A percentile compares a stretch with the other conserved stretches of the same genome.
phyloP scores from a whole-genome alignment of 148 eudicot genomes.

The Drosera capensis region DNA sequence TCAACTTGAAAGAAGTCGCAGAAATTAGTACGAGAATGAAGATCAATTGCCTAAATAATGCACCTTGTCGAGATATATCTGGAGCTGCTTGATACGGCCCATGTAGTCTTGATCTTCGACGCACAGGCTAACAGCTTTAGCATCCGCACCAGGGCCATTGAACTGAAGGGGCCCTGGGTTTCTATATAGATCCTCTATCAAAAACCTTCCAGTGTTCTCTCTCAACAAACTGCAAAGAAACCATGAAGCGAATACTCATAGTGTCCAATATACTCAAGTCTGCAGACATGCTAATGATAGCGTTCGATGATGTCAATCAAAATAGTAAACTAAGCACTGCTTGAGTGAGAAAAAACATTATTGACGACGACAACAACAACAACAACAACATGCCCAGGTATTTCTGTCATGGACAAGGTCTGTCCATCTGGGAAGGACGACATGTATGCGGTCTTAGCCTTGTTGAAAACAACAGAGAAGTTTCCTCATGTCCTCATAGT shows the following conservation, averaged over 20 bases:
- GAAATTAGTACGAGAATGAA: too few species aligned
- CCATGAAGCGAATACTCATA: not conserved
- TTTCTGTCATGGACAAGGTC: too few species aligned
- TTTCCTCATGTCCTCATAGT: too few species aligned
- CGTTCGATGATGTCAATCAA: too few species aligned
- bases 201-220: slow-evolving; percentile 66
- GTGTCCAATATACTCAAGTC: not conserved
- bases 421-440: too few species aligned
- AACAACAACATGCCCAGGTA: too few species aligned
- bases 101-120: slow-evolving; percentile 98
- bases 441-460: too few species aligned
- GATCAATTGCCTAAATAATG: not conserved
- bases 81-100: slow-evolving; percentile 87
- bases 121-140: slow-evolving; percentile 72
- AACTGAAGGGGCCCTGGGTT: slow-evolving; percentile 98
- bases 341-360: too few species aligned
- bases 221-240: slow-evolving; percentile 51
- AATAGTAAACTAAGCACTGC: too few species aligned
- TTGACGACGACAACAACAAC: too few species aligned
- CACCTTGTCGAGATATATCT: slow-evolving; percentile 79
- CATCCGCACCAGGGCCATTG: slow-evolving; percentile 96
- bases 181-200: slow-evolving; percentile 87
- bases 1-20: not conserved
- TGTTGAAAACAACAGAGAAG: too few species aligned
- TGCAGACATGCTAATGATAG: too few species aligned